A percentile compares a stretch with the other conserved stretches of the same genome.
Conservation (phyloP, 208 protist genomes). For the Porcisia deanei region DNA sequence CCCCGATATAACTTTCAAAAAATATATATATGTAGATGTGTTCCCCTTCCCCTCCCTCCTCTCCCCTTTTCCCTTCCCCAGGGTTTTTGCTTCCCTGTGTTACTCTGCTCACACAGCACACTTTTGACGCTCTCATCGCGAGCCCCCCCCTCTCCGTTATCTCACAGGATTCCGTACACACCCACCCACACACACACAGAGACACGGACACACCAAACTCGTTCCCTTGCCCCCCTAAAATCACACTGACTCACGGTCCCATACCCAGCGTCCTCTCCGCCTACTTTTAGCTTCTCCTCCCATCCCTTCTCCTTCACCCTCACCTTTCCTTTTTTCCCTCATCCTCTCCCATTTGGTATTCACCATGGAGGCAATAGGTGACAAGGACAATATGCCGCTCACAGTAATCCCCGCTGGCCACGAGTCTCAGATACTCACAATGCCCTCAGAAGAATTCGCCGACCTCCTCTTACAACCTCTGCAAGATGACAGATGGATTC, state of each 20-base stretch:
- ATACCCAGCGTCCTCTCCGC: background rate
- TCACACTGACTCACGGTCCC: too few species aligned
- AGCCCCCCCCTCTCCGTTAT: too few species aligned
- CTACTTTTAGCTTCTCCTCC: background rate
- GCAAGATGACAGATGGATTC: conserved; percentile 87
- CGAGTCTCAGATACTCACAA: conserved; percentile 31
- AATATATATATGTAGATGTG: too few species aligned
- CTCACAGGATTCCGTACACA: background rate
- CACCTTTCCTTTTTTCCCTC: background rate
- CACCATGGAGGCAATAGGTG: conserved; percentile 1
- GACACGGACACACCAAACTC: too few species aligned
- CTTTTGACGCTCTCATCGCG: background rate
- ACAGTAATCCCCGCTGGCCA: background rate
- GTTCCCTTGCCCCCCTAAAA: too few species aligned
- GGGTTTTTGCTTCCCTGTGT: too few species aligned
- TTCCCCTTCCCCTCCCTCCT: too few species aligned
- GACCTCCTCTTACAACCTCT: conserved; percentile 69
- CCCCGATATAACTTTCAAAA: too few species aligned
- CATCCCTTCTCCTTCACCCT: background rate
- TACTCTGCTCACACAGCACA: background rate
- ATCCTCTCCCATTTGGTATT: background rate
- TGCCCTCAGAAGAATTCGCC: conserved; percentile 72
- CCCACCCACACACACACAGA: background rate
- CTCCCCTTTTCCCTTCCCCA: too few species aligned
- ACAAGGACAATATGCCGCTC: conserved; percentile 6